Base-by-base conservation (phyloP, 768 basidiomycete genomes). In the Hericium erinaceus region DNA sequence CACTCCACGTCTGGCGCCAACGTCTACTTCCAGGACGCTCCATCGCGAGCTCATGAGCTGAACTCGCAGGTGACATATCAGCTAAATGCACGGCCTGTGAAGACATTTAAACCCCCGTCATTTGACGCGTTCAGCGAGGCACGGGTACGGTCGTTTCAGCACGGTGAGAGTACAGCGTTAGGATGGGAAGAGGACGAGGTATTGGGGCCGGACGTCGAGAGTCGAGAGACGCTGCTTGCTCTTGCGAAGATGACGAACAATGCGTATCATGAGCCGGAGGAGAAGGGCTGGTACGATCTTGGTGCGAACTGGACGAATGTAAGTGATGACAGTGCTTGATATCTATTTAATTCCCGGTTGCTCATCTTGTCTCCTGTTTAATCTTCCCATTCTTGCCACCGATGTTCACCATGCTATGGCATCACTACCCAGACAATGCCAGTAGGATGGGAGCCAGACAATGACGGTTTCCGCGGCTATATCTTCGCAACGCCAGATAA, bases 381-480 rank as follows among this genome's bases (percentile, higher is more conserved):
- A 15, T 13, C 22, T 16, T 22, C 22, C 48, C 10, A 18, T 24
- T 10, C 26, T 50, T 22, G 15, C 48, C 26, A 22, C 48, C 49
- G 7, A 10, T 16, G 24, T 22, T 51, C 28, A 20, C 3, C 26
- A 24, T 11, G 22, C 16, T 51, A 48, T 58, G 55, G n/a, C n/a
- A 20, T 10, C 6, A 9, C 18, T 52, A 22, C 44, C 15, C 60
- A 89, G 83, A 80, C 77, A 28, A 74, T 76, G 28, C 89, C 94
- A 0, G 86, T 93, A 64, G 95, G 95, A 12, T 98, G 95, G 94
- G 83, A 88, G 62, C 85, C 89, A 0, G 81, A 86, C 24, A 84
- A 84, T n/a, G 91, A 97, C 67, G 93, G 94, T 0, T 81, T 98
- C 59, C 80, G 95, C 48, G 95, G 95, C 0, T 94, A 98, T 65